A percentile compares a stretch with the other conserved stretches of the same genome.
Evolutionary conservation across 345 rosid genomes (phyloP).

Genomic region (Xanthoceras sorbifolium): DNA sequence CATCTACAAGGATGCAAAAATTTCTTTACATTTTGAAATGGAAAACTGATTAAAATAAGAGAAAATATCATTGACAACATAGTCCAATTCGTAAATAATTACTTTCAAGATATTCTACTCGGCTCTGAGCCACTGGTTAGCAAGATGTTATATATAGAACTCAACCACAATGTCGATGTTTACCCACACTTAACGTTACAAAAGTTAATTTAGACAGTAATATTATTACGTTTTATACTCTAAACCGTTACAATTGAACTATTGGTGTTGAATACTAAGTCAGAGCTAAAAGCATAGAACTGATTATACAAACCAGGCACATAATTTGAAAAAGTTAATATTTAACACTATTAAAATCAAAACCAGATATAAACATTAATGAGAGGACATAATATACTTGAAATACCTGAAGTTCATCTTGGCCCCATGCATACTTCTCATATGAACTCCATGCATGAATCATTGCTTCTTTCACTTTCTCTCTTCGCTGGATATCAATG

Average conservation of each 20-base stretch:
- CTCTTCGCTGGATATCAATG: constrained; percentile 61
- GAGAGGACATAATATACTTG: neutral
- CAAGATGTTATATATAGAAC: neutral
- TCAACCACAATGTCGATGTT: neutral
- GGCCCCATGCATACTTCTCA: constrained; percentile 98
- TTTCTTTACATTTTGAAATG: neutral
- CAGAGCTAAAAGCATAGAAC: neutral
- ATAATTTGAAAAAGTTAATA: neutral
- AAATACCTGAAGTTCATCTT: constrained; percentile 91
- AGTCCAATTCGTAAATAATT: neutral
- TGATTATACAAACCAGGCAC: neutral
- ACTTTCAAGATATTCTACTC: neutral
- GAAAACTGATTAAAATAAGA: neutral
- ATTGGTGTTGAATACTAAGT: neutral
- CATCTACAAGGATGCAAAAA: neutral
- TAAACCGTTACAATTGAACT: neutral
- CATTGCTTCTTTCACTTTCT: constrained; percentile 97
- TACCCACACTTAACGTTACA: neutral
- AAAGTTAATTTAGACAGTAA: neutral
- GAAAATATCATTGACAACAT: neutral
- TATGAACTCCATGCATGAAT: constrained; percentile 94
- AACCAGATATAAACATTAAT: neutral
- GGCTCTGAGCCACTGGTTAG: neutral
- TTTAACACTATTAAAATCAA: neutral
- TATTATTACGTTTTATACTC: neutral